phyloP scores from a whole-genome alignment of 2,329 filamentous ascomycete genomes.

The Ophiostoma ips region DNA sequence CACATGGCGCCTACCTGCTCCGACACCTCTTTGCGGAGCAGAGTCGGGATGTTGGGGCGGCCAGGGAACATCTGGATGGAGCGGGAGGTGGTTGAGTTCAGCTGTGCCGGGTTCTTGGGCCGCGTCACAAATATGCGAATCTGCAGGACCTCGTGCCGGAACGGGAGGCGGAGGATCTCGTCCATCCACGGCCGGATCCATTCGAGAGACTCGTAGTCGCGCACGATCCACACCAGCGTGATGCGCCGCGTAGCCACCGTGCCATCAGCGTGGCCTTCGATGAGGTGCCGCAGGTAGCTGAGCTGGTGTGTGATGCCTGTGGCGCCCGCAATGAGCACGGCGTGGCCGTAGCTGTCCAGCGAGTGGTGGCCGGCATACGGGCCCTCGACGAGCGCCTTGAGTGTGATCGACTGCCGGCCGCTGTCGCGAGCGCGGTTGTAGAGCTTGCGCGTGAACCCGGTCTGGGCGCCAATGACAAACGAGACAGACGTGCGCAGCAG shows the following conservation, averaged over 20 bases:
- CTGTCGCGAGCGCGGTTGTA: constrained; percentile 51
- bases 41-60: constrained; percentile 63
- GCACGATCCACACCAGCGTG: constrained; percentile 83
- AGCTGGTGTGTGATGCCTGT: constrained; percentile 94
- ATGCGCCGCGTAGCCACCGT: constrained; percentile 70
- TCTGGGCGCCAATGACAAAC: constrained; percentile 76
- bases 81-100: constrained; percentile 52
- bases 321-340: constrained; percentile 79
- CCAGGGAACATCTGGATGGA: constrained; percentile 90
- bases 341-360: constrained; percentile 84
- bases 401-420: constrained; percentile 39
- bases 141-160: constrained; percentile 66
- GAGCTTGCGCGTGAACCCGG: constrained; percentile 73
- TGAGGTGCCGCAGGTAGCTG: constrained; percentile 67
- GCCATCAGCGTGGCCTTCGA: constrained; percentile 52
- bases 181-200: constrained; percentile 87
- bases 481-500: constrained; percentile 46
- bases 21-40: constrained; percentile 71
- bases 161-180: constrained; percentile 59
- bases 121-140: constrained; percentile 86
- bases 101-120: constrained; percentile 49
- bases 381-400: constrained; percentile 71
- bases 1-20: constrained; percentile 79
- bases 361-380: constrained; percentile 76
- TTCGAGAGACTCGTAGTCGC: constrained; percentile 75